Conservation (phyloP, 106 monocot genomes). For the Dendrobium chrysotoxum region DNA sequence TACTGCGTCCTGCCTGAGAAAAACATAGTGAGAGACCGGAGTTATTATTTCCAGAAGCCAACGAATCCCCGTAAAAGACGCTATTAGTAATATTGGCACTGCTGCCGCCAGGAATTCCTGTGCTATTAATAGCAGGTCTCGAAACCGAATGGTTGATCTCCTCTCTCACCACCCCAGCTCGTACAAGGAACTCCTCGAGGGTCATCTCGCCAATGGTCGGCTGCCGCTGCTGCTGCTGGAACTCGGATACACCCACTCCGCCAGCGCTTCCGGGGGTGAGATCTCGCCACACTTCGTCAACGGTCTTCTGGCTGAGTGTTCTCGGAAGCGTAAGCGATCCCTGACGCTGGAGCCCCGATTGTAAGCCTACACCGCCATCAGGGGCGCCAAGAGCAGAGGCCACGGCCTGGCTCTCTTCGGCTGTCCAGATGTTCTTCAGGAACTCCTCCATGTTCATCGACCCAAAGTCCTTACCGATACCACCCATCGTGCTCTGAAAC, state of each 20-base stretch:
- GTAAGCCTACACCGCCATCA: neutral
- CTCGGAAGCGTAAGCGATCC: constrained; percentile 35
- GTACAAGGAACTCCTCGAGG: constrained; percentile 63
- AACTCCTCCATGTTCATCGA: constrained; percentile 91
- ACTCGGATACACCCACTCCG: neutral
- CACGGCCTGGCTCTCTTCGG: constrained; percentile 53
- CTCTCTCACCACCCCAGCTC: constrained; percentile 63
- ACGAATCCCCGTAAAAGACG: constrained; percentile 18
- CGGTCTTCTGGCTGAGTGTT: constrained; percentile 59
- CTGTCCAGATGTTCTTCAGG: constrained; percentile 58
- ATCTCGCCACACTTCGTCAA: constrained; percentile 85
- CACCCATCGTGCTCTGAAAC: constrained; percentile 56
- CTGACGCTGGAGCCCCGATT: constrained; percentile 25
- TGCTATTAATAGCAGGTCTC: neutral
- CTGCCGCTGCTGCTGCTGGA: constrained; percentile 24
- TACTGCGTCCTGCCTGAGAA: neutral
- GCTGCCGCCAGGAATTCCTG: neutral
- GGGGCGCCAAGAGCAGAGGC: constrained; percentile 9
- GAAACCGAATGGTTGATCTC: constrained; percentile 9
- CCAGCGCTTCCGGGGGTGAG: constrained; percentile 14
- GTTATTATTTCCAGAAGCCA: neutral
- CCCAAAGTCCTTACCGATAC: constrained; percentile 57
- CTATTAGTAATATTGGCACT: neutral
- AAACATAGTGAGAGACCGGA: constrained; percentile 3
- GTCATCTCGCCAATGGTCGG: constrained; percentile 71